Evolutionary conservation across 345 rosid genomes (phyloP), one percentile per base, ranked within the genome.

Genomic region (Hibiscus trionum): DNA sequence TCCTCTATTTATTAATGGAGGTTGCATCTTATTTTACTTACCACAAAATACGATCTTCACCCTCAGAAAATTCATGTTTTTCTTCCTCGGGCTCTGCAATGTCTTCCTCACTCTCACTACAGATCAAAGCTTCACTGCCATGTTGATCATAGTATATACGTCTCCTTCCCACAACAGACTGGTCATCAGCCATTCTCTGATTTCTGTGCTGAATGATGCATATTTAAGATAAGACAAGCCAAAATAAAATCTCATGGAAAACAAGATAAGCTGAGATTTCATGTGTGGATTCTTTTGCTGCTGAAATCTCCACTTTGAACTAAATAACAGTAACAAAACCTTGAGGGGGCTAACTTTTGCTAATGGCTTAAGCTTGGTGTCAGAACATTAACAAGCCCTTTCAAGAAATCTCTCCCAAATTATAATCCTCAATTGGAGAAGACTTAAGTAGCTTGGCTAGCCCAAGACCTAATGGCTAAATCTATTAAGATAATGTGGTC

Each of bases 151-250:
- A 95, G 83, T 95, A 95, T 65, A 95, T 95, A 77, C 91, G 98
- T 82, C 98, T 89, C 77, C 99, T 86, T 73, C 99, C 99, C 84
- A 92, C 96, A 75, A 95, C 97, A 64, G 99, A 90, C 78, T 95
- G 99, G 78, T 92, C 99, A 77, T 95, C 98, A 35, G 96, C 91
- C 99, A 95, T 95, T 85, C 96, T 89, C 85, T 90, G 99, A 83
- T 95, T 95, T 82, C 99, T 95, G 91, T 81, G 81, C 85, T 78
- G 85, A 55, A 80, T 75, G 76, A 69, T 47, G 69, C 56, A 84
- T 72, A 77, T 76, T 73, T 82, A 50, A 84, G 83, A 80, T 79
- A 66, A 79, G 79, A 77, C 68, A 66, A 72, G 78, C 72, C 77
- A 77, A 68, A 81, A 52, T 24, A 57, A 78, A 58, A 70, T 66